These are phyloP conservation scores for Colletotrichum sp. DNA, from an alignment of 2,329 filamentous ascomycete species.

Conservation along the genomic window DNA sequence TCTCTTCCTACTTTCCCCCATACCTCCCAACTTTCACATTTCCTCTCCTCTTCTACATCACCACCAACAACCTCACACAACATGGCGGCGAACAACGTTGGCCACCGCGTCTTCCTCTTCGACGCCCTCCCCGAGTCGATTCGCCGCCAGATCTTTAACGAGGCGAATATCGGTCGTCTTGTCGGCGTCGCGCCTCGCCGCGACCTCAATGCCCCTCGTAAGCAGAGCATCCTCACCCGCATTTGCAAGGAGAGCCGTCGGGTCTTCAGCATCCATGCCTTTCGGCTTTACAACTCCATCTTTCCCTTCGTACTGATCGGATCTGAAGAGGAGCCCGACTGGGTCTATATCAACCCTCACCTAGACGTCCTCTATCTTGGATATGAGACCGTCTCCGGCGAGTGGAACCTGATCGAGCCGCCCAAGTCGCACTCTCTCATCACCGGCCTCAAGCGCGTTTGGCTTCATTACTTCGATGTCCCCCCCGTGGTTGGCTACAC, in stretches of 20 bases:
- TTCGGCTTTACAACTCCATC: background rate
- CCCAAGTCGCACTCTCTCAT: background rate
- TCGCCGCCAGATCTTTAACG: fast-evolving
- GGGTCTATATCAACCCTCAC: background rate
- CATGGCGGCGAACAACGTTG: background rate
- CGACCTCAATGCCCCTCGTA: background rate
- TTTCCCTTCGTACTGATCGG: background rate
- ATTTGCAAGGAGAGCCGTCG: background rate
- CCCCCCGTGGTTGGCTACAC: background rate
- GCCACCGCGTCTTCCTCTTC: background rate
- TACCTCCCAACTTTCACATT: background rate
- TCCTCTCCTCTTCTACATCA: background rate
- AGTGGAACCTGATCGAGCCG: background rate
- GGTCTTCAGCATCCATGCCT: background rate
- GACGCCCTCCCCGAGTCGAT: background rate
- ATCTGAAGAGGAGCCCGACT: background rate
- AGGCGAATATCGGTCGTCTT: background rate
- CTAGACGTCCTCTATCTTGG: background rate
- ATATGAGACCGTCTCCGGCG: background rate
- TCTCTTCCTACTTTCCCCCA: background rate
- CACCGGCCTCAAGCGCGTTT: background rate
- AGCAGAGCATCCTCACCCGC: background rate
- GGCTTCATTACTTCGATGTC: background rate
- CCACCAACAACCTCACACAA: background rate
- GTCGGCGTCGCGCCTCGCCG: background rate